phyloP scores from a whole-genome alignment of 208 protist species.

The Trypanosoma melophagium region DNA sequence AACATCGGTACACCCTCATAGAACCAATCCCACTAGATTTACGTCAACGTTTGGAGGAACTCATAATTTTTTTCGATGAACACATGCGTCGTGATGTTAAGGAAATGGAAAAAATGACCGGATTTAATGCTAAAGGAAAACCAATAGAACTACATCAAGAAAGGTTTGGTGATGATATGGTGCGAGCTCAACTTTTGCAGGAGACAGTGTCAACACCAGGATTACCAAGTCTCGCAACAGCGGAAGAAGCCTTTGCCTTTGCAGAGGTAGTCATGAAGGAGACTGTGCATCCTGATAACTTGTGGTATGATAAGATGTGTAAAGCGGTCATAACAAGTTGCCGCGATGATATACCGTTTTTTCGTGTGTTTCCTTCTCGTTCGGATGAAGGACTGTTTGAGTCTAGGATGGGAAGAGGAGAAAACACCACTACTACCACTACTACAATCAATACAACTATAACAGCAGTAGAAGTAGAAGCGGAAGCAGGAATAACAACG shows the following conservation, averaged over 20 bases:
- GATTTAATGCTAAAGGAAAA: background rate
- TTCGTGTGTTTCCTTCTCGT: constrained; percentile 10
- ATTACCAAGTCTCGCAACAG: constrained; percentile 1
- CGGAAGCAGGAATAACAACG: too few species aligned
- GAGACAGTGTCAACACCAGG: background rate
- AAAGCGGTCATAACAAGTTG: constrained; percentile 4
- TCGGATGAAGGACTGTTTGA: background rate
- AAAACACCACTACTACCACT: background rate
- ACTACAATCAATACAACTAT: too few species aligned
- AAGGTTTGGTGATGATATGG: background rate
- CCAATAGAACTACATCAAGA: background rate
- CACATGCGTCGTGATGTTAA: background rate
- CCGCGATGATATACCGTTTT: constrained; percentile 4
- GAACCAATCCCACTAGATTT: constrained; percentile 19
- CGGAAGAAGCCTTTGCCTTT: constrained; percentile 11
- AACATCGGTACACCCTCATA: constrained; percentile 7
- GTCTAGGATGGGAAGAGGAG: background rate
- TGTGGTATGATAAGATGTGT: constrained; percentile 17
- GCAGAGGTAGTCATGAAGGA: constrained; percentile 18
- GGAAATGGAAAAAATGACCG: background rate
- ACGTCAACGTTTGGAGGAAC: constrained; percentile 10
- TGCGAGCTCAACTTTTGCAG: background rate
- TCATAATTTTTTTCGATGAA: constrained; percentile 1
- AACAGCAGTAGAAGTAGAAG: too few species aligned
- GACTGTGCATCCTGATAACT: constrained; percentile 8